Percentiles rank a stretch among this genome's conserved stretches.
Conservation (phyloP, 768 basidiomycete species). For the Suillus luteus region DNA sequence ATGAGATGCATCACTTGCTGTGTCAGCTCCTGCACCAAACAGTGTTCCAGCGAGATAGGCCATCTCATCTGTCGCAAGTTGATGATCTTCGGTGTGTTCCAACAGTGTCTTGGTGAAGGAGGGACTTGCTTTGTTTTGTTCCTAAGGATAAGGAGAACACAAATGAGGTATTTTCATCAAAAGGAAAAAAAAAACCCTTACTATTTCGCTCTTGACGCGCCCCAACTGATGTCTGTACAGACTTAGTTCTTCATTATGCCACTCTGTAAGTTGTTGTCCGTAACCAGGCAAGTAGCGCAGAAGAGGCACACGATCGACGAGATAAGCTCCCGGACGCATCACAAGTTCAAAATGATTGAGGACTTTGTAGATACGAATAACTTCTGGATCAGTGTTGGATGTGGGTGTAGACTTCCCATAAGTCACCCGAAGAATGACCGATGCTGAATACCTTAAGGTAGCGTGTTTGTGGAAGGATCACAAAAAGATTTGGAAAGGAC, state of each 20-base stretch:
- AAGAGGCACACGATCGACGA: conserved; percentile 52
- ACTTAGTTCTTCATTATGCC: conserved; percentile 51
- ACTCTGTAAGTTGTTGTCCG: conserved; percentile 50
- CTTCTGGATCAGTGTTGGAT: conserved; percentile 12
- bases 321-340: conserved; percentile 48
- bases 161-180: background rate
- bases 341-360: conserved; percentile 26
- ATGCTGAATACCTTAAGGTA: conserved; percentile 14
- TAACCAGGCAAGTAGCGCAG: conserved; percentile 53
- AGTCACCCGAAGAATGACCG: conserved; percentile 15
- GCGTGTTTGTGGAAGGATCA: conserved; percentile 24
- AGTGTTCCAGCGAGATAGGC: conserved; percentile 59
- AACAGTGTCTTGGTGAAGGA: conserved; percentile 54
- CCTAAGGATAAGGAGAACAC: conserved; percentile 1
- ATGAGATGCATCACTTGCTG: conserved; percentile 24
- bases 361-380: conserved; percentile 22
- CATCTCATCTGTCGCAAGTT: conserved; percentile 49
- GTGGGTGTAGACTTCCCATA: conserved; percentile 21
- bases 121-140: conserved; percentile 1
- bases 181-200: conserved; percentile 18
- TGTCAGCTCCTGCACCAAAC: conserved; percentile 62
- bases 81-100: conserved; percentile 48
- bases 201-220: conserved; percentile 44
- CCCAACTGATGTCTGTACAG: conserved; percentile 51
- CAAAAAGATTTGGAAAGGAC: conserved; percentile 30